These are phyloP conservation scores for Cryptococcus maquisensis DNA, from an alignment of 1,284 basidiomycete species.

Conservation along the genomic window DNA sequence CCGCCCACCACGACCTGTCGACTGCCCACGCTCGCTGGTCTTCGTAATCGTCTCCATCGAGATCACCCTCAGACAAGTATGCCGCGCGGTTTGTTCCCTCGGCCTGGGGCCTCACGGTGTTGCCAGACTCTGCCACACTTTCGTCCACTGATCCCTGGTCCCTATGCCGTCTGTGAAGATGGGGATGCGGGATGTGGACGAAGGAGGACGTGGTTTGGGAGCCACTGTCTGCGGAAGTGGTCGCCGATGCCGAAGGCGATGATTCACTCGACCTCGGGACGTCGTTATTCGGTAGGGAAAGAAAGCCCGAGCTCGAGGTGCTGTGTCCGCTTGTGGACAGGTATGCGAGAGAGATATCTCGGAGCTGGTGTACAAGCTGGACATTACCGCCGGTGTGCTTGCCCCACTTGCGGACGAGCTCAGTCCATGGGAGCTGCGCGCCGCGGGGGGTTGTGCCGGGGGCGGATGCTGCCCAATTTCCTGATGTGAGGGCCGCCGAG, in stretches of 20 bases:
- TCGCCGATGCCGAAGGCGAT: constrained; percentile 2
- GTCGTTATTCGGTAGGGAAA: not conserved
- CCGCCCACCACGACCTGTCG: constrained; percentile 25
- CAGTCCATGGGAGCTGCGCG: constrained; percentile 63
- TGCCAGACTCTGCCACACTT: not conserved
- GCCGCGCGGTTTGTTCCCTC: constrained; percentile 12
- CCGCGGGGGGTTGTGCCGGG: constrained; percentile 65
- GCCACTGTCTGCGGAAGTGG: constrained; percentile 19
- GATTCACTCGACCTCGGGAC: not conserved
- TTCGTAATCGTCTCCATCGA: constrained; percentile 38
- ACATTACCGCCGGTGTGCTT: constrained; percentile 64
- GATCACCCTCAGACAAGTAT: constrained; percentile 27
- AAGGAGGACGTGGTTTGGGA: constrained; percentile 30
- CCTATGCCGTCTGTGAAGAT: constrained; percentile 13
- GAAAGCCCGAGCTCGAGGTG: not conserved
- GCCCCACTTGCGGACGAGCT: constrained; percentile 79
- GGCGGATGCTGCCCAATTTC: constrained; percentile 42
- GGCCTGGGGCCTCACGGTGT: not conserved
- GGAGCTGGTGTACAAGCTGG: constrained; percentile 33
- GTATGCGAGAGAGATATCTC: constrained; percentile 43
- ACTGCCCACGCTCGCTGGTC: constrained; percentile 27
- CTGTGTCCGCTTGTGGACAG: constrained; percentile 28
- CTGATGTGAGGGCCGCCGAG: constrained; percentile 42
- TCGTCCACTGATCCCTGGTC: constrained; percentile 12
- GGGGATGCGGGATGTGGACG: constrained; percentile 39